Evolutionary conservation across 192 early-diverging fungal species (phyloP), one percentile per base, ranked within the genome.

Genomic region (Coemansia sp.): DNA sequence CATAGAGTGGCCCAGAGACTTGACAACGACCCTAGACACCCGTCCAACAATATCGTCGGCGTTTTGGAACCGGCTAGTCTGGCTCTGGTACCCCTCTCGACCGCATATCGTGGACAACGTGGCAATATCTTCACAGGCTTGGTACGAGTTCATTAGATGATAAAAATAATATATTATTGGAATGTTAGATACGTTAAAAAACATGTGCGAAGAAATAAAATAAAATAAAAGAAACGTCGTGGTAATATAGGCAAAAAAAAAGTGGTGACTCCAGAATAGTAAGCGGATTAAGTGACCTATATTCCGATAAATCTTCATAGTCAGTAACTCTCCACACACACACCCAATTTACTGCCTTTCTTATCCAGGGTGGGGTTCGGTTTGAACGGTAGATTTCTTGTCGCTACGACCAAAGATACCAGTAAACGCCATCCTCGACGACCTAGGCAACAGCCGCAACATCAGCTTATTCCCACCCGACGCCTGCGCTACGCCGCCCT

Each of bases 361-460:
- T 27, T 16, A 57, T 57, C 24, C 24, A 57, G 27, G 54, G 54
- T 57, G 54, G 54, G 54, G 54, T 5, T 57, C 54, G 18, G 54
- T 33, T 33, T 63, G 69, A 63, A 41, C 29, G 31, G 33, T 51
- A 59, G 71, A 31, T 49, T 67, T 69, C 64, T 68, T 77, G 70
- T 78, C 72, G 63, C 72, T n/a, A 31, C 74, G 59, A 31, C 73
- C 70, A 70, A 83, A 83, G 5, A 83, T 69, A 44, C 75, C 71
- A 34, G 67, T 72, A 5, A 83, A 66, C 29, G 72, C 55, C 18
- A 80, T 77, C 1, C 74, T 70, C 57, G 82, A 76, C 12, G 76
- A 47, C 51, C 67, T 78, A 20, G 76, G 77, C 34, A 84, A 20
- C 65, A 84, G 55, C 15, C 82, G 46, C 34, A 78, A 60, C 68